These are phyloP conservation scores for Colletotrichum abscissum DNA, from an alignment of 2,329 filamentous ascomycete genomes.

Conservation along the genomic window DNA sequence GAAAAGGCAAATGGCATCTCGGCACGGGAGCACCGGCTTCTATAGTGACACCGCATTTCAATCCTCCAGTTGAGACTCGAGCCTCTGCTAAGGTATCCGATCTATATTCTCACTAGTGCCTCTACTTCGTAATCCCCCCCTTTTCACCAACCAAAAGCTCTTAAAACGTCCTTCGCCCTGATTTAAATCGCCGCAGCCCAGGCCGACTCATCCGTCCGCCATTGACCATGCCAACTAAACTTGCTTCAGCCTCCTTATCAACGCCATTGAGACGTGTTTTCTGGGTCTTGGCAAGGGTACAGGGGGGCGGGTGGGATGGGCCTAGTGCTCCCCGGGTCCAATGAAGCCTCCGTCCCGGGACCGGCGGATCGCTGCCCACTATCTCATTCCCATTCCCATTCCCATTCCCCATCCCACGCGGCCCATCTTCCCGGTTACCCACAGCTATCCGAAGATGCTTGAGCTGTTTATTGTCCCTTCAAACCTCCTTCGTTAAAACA, in stretches of 20 bases:
- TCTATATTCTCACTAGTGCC: neutral
- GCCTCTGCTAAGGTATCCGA: too few species aligned
- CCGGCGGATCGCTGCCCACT: slow-evolving; percentile 12
- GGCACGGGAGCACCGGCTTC: neutral
- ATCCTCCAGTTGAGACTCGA: neutral
- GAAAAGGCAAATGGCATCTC: neutral
- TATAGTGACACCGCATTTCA: neutral
- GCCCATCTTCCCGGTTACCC: neutral
- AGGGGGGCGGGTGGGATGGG: slow-evolving; percentile 1
- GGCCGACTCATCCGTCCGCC: neutral
- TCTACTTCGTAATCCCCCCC: neutral
- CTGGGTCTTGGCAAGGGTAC: slow-evolving; percentile 22
- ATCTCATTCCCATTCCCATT: too few species aligned
- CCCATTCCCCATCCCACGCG: neutral
- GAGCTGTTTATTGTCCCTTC: neutral
- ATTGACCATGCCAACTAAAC: neutral
- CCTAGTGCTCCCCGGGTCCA: neutral
- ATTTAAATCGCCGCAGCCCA: neutral
- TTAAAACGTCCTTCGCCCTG: neutral
- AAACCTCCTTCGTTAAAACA: neutral
- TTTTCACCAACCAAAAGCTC: neutral
- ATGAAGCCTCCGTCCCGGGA: slow-evolving; percentile 20
- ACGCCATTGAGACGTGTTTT: neutral
- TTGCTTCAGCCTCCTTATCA: neutral
- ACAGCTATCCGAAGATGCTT: neutral